Evolutionary conservation across 805 yeast genomes (phyloP).

Genomic region (Kuraishia cidri): DNA sequence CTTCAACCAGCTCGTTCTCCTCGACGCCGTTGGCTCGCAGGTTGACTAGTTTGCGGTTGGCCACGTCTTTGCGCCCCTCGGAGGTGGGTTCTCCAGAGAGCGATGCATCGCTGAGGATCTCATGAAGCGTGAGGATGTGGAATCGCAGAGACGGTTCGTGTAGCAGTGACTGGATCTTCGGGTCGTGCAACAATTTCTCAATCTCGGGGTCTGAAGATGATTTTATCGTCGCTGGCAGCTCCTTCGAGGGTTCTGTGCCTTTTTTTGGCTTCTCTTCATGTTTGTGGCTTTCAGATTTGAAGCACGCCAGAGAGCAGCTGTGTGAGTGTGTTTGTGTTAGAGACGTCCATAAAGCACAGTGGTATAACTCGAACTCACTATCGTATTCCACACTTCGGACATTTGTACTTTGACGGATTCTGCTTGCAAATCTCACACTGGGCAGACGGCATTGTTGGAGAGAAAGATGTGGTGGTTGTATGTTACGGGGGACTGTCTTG

Average conservation of each 20-base stretch:
- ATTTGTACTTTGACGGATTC: constrained; percentile 29
- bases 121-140: constrained; percentile 41
- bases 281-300: constrained; percentile 32
- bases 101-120: constrained; percentile 35
- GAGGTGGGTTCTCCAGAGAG: constrained; percentile 37
- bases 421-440: constrained; percentile 23
- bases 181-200: constrained; percentile 26
- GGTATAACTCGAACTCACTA: constrained; percentile 18
- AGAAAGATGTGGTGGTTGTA: no score
- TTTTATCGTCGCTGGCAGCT: background rate
- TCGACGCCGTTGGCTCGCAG: constrained; percentile 59
- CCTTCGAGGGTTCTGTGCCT: background rate
- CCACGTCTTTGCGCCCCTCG: constrained; percentile 51
- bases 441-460: constrained; percentile 1
- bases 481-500: no score
- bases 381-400: constrained; percentile 34
- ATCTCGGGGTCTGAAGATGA: constrained; percentile 14
- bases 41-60: constrained; percentile 50
- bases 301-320: constrained; percentile 55
- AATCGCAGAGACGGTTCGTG: constrained; percentile 42
- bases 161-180: constrained; percentile 33
- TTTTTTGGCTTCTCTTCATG: constrained; percentile 13
- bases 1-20: constrained; percentile 61
- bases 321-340: constrained; percentile 5
- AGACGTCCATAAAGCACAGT: background rate